Evolutionary conservation across 2,329 filamentous ascomycete genomes (phyloP).

Genomic region (Fusarium camptoceras): DNA sequence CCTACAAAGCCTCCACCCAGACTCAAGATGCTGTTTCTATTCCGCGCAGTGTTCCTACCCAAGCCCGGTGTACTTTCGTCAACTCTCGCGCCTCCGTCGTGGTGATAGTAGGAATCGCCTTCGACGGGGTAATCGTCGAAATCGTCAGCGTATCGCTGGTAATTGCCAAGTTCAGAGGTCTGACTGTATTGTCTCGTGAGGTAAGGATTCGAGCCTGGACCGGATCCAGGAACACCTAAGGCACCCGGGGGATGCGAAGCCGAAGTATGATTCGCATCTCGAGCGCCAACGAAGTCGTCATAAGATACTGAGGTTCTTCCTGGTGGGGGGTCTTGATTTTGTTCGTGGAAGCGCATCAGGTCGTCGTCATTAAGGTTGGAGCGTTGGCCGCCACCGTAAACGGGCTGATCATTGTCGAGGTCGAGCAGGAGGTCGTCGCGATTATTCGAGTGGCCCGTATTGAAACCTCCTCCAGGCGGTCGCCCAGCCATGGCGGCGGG

Average conservation of each 20-base stretch:
- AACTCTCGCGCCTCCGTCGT: conserved; percentile 72
- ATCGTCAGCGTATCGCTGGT: conserved; percentile 90
- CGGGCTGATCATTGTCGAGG: conserved; percentile 75
- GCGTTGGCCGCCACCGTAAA: conserved; percentile 80
- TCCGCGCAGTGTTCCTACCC: conserved; percentile 67
- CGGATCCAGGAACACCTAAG: conserved; percentile 40
- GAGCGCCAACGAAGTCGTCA: conserved; percentile 89
- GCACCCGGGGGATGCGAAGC: conserved; percentile 56
- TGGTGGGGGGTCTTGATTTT: conserved; percentile 71
- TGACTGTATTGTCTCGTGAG: conserved; percentile 72
- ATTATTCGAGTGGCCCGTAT: conserved; percentile 61
- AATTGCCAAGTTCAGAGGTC: conserved; percentile 86
- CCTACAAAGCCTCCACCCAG: conserved; percentile 90
- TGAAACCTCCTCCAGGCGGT: conserved; percentile 60
- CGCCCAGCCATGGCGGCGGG: conserved; percentile 71
- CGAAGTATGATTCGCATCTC: conserved; percentile 60
- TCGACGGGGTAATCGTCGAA: conserved; percentile 85
- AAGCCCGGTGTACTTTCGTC: conserved; percentile 63
- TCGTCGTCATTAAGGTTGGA: conserved; percentile 86
- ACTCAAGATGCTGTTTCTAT: conserved; percentile 88
- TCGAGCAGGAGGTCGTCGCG: conserved; percentile 77
- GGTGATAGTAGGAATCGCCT: conserved; percentile 86
- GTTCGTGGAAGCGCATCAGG: conserved; percentile 79
- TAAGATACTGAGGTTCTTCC: conserved; percentile 89
- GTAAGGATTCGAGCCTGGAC: conserved; percentile 56